Evolutionary conservation across 2,329 filamentous ascomycete genomes (phyloP), one percentile per base, ranked within the genome.

Genomic region (Aspergillus sp.): DNA sequence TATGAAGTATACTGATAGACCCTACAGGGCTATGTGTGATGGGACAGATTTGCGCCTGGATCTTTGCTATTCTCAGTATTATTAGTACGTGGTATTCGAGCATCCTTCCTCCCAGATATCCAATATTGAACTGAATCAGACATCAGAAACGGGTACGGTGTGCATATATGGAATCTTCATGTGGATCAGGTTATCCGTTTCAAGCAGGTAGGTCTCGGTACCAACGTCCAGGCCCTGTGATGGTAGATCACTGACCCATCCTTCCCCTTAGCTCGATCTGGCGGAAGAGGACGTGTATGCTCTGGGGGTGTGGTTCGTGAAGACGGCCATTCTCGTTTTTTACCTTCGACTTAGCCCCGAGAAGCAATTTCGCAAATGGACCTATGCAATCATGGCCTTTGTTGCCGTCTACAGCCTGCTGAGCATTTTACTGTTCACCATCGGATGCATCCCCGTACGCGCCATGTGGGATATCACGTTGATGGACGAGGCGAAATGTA

Each of bases 301-400:
- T 0, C 49, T 57, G 19, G 55, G 55, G 3, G 47, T 57, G 43
- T 57, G 55, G 55, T 52, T 60, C 23, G 56, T 59, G 45, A 59
- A 59, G 34, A 59, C 54, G 4, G 54, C 58, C 14, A 59, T 59
- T 32, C 51, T 59, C 17, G 50, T 59, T 3, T 59, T 59, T 45
- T 59, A 59, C 23, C 51, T 59, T 7, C 57, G 58, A 11, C 50
- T 59, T 4, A 59, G 45, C 21, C 56, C 56, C 3, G 53, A 59
- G 6, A 52, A 54, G 20, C 56, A 50, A 31, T 59, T 59, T 41
- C 58, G 58, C 3, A 50, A 57, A 14, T 52, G 50, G 56, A 58
- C 57, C 13, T 59, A 46, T 14, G 58, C 21, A n/a, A 59, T 59
- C 46, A 59, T 59, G 45, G 32, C 11, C 13, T 59, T 59, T 13